Evolutionary conservation across 2,329 filamentous ascomycete species (phyloP).

Genomic region (Leptographium galeiforme): DNA sequence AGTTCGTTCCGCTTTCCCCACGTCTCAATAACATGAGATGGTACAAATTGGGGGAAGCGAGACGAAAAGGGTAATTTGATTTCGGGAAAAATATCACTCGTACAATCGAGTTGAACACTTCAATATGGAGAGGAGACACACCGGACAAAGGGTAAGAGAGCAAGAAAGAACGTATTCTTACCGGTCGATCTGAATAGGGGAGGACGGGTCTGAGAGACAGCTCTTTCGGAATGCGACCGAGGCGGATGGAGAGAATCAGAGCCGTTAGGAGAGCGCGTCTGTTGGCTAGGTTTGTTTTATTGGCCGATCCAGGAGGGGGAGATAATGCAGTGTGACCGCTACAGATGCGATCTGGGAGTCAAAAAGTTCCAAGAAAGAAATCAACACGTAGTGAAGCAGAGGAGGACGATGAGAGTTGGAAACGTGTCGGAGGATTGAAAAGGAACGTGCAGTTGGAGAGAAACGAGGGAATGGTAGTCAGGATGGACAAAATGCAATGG

Average conservation of each 20-base stretch:
- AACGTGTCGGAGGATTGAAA: neutral
- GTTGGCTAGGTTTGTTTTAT: constrained; percentile 1
- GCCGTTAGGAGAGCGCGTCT: neutral
- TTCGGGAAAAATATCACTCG: no score
- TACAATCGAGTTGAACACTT: neutral
- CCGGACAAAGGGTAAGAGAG: neutral
- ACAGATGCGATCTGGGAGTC: constrained; percentile 9
- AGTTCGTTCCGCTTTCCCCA: no score
- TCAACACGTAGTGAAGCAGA: constrained; percentile 1
- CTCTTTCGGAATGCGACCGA: neutral
- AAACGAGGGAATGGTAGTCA: no score
- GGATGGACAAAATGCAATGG: no score
- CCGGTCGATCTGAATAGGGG: neutral
- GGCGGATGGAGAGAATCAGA: neutral
- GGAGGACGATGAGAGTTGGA: neutral
- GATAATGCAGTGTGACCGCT: constrained; percentile 2
- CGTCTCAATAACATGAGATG: no score
- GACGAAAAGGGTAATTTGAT: no score
- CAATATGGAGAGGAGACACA: neutral
- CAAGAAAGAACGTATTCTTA: neutral
- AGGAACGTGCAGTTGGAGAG: neutral
- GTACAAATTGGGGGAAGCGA: no score
- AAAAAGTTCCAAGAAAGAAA: constrained; percentile 13
- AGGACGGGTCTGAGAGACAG: neutral
- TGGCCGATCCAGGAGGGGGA: neutral